Conservation (phyloP, 2,329 filamentous ascomycete species). For the Paraconiothyrium sp. region DNA sequence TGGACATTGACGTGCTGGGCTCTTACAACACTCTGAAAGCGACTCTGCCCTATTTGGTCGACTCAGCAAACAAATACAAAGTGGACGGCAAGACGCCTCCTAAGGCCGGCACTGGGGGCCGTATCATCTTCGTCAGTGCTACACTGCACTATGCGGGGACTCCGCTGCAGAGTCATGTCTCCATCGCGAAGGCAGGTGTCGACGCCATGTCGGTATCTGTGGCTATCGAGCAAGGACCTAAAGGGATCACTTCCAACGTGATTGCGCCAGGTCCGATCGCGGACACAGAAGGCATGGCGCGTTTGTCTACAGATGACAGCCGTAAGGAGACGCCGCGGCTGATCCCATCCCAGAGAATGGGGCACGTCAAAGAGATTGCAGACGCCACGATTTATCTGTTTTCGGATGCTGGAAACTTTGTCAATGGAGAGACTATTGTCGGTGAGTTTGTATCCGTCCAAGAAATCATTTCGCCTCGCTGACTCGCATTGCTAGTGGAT, state of each 20-base stretch:
- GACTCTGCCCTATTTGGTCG: slow-evolving; percentile 80
- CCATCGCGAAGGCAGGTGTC: slow-evolving; percentile 89
- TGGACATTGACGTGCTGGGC: slow-evolving; percentile 94
- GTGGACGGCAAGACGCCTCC: slow-evolving; percentile 64
- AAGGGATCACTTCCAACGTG: slow-evolving; percentile 86
- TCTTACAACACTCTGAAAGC: slow-evolving; percentile 96
- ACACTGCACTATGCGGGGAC: slow-evolving; percentile 90
- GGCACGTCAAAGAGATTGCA: slow-evolving; percentile 85
- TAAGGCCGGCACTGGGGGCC: slow-evolving; percentile 71
- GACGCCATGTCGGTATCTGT: slow-evolving; percentile 84
- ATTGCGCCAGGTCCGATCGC: slow-evolving; percentile 88
- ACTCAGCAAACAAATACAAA: slow-evolving; percentile 72
- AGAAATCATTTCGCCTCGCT: slow-evolving; percentile 21
- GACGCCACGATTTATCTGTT: slow-evolving; percentile 93
- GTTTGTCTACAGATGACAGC: slow-evolving; percentile 50
- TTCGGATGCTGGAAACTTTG: slow-evolving; percentile 83
- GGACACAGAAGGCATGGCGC: slow-evolving; percentile 74
- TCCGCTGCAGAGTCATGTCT: slow-evolving; percentile 88
- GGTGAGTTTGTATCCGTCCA: slow-evolving; percentile 60
- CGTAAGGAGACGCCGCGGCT: slow-evolving; percentile 41
- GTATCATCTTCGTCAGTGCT: slow-evolving; percentile 89
- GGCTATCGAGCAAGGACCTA: slow-evolving; percentile 88
- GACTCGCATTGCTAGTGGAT: slow-evolving; percentile 53
- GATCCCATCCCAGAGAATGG: slow-evolving; percentile 79
- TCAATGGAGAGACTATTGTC: slow-evolving; percentile 84